phyloP scores from a whole-genome alignment of 2,329 filamentous ascomycete species.

The Mycosphaerella arachidis region DNA sequence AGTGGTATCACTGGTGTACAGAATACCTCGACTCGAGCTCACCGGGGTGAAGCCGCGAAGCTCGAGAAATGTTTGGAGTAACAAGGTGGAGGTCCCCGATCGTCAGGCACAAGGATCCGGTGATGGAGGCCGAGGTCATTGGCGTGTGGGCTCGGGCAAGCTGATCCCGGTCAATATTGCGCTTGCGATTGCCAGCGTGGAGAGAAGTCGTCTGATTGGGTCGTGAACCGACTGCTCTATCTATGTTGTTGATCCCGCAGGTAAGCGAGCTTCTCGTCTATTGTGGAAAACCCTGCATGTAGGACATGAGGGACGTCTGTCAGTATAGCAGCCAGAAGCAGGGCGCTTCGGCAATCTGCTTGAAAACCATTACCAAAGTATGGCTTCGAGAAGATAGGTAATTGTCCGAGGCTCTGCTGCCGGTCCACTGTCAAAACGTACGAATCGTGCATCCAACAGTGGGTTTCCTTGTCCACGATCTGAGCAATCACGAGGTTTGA shows the following conservation, averaged over 20 bases:
- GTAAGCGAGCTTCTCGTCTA: no score
- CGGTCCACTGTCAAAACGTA: no score
- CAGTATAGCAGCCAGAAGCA: no score
- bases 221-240: neutral
- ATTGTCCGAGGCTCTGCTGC: no score
- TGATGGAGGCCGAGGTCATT: slow-evolving; percentile 1
- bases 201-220: neutral
- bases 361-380: no score
- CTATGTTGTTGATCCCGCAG: neutral
- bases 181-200: neutral
- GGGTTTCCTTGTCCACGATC: no score
- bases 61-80: neutral
- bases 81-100: neutral
- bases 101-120: neutral
- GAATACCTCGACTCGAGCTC: neutral
- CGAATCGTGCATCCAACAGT: no score
- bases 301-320: no score
- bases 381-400: no score
- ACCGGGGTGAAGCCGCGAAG: slow-evolving; percentile 1
- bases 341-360: no score
- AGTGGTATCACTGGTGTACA: neutral
- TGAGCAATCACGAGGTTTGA: no score
- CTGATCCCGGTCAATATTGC: neutral
- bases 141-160: neutral
- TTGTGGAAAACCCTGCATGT: no score